Evolutionary conservation across 1,139 yeast species (phyloP), one percentile per base, ranked within the genome.

Genomic region (Meyerozyma elateridarum): DNA sequence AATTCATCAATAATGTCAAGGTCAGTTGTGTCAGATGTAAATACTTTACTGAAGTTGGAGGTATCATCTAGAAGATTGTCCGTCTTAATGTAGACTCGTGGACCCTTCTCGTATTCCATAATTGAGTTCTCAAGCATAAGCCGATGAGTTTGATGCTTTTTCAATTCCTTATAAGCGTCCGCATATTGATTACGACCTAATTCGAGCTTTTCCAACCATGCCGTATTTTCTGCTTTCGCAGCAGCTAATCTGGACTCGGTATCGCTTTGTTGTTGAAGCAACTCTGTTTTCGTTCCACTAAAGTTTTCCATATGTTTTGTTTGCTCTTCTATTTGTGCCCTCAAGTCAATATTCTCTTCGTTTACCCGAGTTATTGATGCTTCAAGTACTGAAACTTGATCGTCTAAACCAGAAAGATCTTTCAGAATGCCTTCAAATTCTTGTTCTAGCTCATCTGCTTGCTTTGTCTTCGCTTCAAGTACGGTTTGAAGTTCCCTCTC

Each of bases 51-150:
- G 35, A 55, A 53, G 4, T 21, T 13, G 9, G 19, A 15, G 2
- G 15, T 16, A n/a, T 32, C 36, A 16, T 35, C 15, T 2, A 22
- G 6, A 19, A 14, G 5, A 26, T 12, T 15, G 8, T 26, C 29
- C 5, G 35, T 25, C 8, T 51, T 48, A 1, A 56, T 40, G 37
- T 62, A 65, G 0, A 63, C 63, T 26, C 75, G 45, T 9, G 54
- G 34, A 30, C 56, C 61, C 0, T 67, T 67, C 33, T 61, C 57
- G 30, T 65, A 50, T 28, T 73, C 70, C 58, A 73, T 68, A 6
- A 77, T 76, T 2, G 76, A 62, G 42, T 74, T 71, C 45, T 76
- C 78, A 24, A 76, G 52, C 6, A 63, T 59, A 37, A 71, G 55
- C 40, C 71, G 39, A 34, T 59, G 61, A 4, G 35, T 33, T 8